Evolutionary conservation across 1,139 yeast genomes (phyloP).

Genomic region (Scheffersomyces lignicola): DNA sequence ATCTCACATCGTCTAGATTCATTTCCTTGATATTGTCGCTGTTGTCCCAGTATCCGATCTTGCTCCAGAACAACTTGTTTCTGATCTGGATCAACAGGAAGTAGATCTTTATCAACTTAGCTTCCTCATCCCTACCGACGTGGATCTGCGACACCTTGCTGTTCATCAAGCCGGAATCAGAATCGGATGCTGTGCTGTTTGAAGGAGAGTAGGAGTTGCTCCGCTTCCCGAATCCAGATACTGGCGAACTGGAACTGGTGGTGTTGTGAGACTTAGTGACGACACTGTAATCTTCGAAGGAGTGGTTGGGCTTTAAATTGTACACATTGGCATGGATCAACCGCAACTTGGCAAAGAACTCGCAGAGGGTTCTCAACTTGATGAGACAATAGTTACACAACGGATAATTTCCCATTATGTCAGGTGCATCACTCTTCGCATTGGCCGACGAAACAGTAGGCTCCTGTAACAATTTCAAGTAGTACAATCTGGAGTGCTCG

Average conservation of each 20-base stretch:
- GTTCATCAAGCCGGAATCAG: conserved; percentile 9
- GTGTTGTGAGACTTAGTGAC: conserved; percentile 22
- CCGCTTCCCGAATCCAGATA: conserved; percentile 10
- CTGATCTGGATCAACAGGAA: conserved; percentile 32
- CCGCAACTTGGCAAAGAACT: conserved; percentile 72
- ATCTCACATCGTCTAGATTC: conserved; percentile 28
- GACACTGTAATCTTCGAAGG: conserved; percentile 23
- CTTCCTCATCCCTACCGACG: conserved; percentile 22
- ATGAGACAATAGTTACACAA: conserved; percentile 81
- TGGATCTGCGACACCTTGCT: conserved; percentile 11
- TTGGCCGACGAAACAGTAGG: conserved; percentile 8
- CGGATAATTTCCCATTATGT: conserved; percentile 53
- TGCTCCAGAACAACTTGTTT: conserved; percentile 73
- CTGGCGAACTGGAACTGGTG: neutral
- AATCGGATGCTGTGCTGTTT: conserved; percentile 3
- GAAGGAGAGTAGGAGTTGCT: conserved; percentile 5
- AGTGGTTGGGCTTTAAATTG: conserved; percentile 26
- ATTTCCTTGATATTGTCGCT: conserved; percentile 30
- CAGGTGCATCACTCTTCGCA: neutral
- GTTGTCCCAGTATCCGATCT: conserved; percentile 67
- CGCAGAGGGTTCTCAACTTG: conserved; percentile 77
- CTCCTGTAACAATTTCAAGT: conserved; percentile 46
- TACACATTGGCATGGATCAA: conserved; percentile 55
- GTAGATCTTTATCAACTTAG: conserved; percentile 27
- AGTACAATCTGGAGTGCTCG: conserved; percentile 77